These are phyloP conservation scores for Fagopyrum homotropicum DNA, from an alignment of 148 eudicot species.

Conservation along the genomic window DNA sequence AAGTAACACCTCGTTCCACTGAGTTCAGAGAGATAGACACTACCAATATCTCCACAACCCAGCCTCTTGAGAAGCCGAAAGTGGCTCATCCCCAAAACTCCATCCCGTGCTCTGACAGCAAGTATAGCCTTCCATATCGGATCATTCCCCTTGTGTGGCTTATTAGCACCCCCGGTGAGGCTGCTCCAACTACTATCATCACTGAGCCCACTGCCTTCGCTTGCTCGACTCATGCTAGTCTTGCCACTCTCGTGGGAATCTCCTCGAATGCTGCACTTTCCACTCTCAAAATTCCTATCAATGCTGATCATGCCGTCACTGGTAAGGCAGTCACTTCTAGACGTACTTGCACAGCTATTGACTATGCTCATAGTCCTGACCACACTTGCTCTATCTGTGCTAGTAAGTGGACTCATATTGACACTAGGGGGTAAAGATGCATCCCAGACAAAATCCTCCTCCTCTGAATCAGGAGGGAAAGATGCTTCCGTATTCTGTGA, in stretches of 20 bases:
- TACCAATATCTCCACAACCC: conserved; percentile 88
- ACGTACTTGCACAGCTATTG: conserved; percentile 68
- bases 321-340: conserved; percentile 54
- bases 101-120: conserved; percentile 64
- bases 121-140: conserved; percentile 93
- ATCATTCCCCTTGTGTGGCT: conserved; percentile 94
- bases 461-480: conserved; percentile 43
- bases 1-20: conserved; percentile 74
- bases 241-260: conserved; percentile 77
- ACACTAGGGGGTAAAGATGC: conserved; percentile 86
- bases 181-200: conserved; percentile 97
- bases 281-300: conserved; percentile 52
- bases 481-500: conserved; percentile 45
- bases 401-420: conserved; percentile 78
- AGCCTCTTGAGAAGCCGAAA: conserved; percentile 65
- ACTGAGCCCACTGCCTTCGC: conserved; percentile 90
- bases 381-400: conserved; percentile 59
- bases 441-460: conserved; percentile 87
- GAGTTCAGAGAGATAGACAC: conserved; percentile 84
- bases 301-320: conserved; percentile 80
- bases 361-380: conserved; percentile 76
- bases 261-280: conserved; percentile 55
- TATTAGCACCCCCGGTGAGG: conserved; percentile 76
- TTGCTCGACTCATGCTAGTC: conserved; percentile 80
- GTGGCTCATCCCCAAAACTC: conserved; percentile 82